Evolutionary conservation across 371 early-diverging fungal species (phyloP), one percentile per base, ranked within the genome.

Genomic region (Mucor racemosus): DNA sequence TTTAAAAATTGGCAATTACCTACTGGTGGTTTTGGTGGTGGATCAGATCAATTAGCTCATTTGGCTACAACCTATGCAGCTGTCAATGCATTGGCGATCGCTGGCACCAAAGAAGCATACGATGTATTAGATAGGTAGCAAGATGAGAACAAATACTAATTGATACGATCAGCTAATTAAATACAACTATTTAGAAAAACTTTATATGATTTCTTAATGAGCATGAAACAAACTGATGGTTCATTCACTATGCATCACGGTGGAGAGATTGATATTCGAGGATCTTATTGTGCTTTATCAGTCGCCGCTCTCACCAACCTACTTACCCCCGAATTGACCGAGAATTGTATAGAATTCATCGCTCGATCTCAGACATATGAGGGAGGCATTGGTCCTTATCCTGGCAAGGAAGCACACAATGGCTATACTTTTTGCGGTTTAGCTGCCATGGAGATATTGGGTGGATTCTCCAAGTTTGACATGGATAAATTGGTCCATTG

Each of bases 341-440:
- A 72, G 4, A 86, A 88, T 26, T 87, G 86, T n/a, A 87, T 86
- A 0, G 89, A 88, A 10, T 97, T 94, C 63, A 88, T 97, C 31
- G 78, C 75, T 2, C 56, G 70, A 62, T 56, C 83, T n/a, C 99
- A 99, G 74, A 92, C 94, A 0, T 97, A 92, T 75, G 99, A 99
- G 75, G 99, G 99, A 13, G 99, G 99, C 3, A 85, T 98, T 56
- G 96, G 94, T 0, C 89, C 91, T 11, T 80, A 78, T 56, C 98
- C 98, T 0, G 93, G 92, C 4, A 87, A 90, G 11, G 99, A 99
- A 73, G 98, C 98, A 0, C 99, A 99, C 75, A 98, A 98, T 54
- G 99, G 99, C 0, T 99, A 99, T 76, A 93, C 97, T 0, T 95
- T 92, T 66, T 98, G 99, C 78, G 99, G 92, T 2, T 64, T 97